Evolutionary conservation across 371 early-diverging fungal genomes (phyloP), one percentile per base, ranked within the genome.

Genomic region (Mortierella sp.): DNA sequence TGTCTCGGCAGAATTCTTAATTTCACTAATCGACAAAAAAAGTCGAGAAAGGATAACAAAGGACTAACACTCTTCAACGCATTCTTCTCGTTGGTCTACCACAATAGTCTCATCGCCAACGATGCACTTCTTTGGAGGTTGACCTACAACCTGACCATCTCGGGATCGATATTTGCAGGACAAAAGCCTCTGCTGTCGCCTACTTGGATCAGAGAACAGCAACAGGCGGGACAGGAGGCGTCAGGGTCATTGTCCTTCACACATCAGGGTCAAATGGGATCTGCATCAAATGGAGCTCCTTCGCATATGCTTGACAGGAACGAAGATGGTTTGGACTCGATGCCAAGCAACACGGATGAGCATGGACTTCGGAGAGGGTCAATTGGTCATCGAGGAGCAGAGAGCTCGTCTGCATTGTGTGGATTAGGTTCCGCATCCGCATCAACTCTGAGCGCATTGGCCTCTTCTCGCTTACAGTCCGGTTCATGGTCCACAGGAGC

Each of bases 91-190:
- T 46, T 51, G 0, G 54, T 5, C 5, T 54, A 13, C 6, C 6
- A 50, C 14, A 37, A 21, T 74, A 84, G 84, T 31, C 61, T 84
- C 40, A 84, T 84, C 51, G 84, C 73, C 37, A 75, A 73, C 51
- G 84, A 84, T 51, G 84, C 81, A 1, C 57, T 71, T 67, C 81
- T 84, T 3, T 84, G 84, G 84, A 74, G 72, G 61, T 28, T 80
- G 3, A 73, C 84, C 0, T 84, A 84, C 43, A 72, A 74, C 28
- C 59, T 77, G 21, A 84, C 84, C 2, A 80, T 84, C 55, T 77
- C 81, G 55, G 84, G 84, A 13, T 84, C 84, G 51, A 75, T 84
- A n/a, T 84, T 84, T 74, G 74, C 73, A 11, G 70, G 72, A 21
- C 83, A 83, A 51, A 83, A 82, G 24, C 72, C 54, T 5, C 57